Base-by-base conservation (phyloP, 2,329 filamentous ascomycete genomes). In the Hymenoscyphus occultus region DNA sequence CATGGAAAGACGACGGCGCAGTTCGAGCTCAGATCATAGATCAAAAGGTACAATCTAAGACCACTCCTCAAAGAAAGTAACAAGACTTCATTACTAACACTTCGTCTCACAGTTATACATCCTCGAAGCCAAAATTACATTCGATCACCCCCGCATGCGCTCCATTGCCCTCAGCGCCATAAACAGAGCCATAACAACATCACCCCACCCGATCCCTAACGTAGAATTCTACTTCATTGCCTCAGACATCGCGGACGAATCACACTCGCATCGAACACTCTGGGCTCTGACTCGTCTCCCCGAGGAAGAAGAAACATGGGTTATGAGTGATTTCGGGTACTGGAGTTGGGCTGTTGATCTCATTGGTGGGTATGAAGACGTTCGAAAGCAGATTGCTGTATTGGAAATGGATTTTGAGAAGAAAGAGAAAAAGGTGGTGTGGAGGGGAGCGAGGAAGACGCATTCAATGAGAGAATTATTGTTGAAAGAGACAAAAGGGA, bases 271-370 rank as follows among this genome's bases (percentile, higher is more conserved):
- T 35, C 61, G 45, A 16, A 40, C 58, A 14, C 71, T 74, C 63
- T 75, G 71, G 69, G 67, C 71, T 9, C 70, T 70, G 14, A 61
- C 70, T 3, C 68, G 71, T 57, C 66, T 59, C 13, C 61, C 51
- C 6, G 66, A 68, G 42, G 67, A 74, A 32, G 64, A 66, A 0
- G 58, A 71, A 7, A 68, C 70, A 9, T 76, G 74, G 71, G 65
- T 76, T 13, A 76, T 76, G 72, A 71, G 72, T 69, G 78, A 73
- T 70, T 80, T 74, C 73, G 74, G 70, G 58, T 78, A 70, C 72
- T 76, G 71, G 74, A 74, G 67, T 57, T 75, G 73, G 73, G 73
- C 73, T 60, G 72, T 74, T 69, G 76, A 69, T 67, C 71, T 74
- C 73, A 79, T 70, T 72, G 78, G 73, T 74, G 80, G 66, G 67